These are phyloP conservation scores for Neurospora sp. DNA, from an alignment of 495 filamentous ascomycete genomes.

Conservation along the genomic window DNA sequence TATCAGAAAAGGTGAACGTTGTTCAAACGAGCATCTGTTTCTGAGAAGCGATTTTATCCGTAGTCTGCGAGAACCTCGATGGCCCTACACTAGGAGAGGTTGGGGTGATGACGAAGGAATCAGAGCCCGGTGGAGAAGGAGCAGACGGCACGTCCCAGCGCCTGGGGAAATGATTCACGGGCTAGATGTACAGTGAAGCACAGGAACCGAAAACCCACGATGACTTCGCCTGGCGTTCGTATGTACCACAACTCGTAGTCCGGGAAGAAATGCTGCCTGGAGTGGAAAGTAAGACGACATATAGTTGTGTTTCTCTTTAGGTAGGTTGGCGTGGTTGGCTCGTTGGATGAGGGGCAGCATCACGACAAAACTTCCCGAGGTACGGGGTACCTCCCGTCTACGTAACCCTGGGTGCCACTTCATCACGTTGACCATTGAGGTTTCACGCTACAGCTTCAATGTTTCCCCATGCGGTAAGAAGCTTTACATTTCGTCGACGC, in stretches of 20 bases:
- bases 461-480: background rate
- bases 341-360: background rate
- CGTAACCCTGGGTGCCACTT: background rate
- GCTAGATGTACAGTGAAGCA: background rate
- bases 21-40: background rate
- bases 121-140: background rate
- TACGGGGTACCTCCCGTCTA: background rate
- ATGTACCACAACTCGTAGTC: background rate
- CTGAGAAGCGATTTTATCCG: background rate
- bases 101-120: background rate
- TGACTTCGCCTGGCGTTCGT: background rate
- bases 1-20: background rate
- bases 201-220: background rate
- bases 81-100: background rate
- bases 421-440: background rate
- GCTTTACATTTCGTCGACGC: background rate
- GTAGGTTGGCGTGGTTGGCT: background rate
- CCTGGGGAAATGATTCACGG: constrained; percentile 21
- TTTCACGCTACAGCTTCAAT: background rate
- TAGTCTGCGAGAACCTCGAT: background rate
- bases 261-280: background rate
- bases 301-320: background rate
- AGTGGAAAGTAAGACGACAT: background rate
- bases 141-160: constrained; percentile 1
- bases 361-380: background rate